Conservation (phyloP, 345 rosid species). For the Firmiana major region DNA sequence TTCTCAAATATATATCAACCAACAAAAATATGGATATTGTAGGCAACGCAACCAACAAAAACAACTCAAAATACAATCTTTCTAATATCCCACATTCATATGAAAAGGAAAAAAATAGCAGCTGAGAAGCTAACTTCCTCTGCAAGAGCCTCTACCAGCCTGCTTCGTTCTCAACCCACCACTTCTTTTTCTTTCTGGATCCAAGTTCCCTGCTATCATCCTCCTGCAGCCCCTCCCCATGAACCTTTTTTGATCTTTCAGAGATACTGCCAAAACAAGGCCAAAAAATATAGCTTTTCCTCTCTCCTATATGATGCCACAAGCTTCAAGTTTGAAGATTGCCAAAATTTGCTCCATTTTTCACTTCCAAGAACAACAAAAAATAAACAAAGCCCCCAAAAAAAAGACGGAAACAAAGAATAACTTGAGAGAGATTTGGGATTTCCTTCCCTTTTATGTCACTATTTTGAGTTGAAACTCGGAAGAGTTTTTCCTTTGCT, state of each 20-base stretch:
- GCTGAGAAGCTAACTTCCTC: slow-evolving; percentile 78
- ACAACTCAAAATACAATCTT: slow-evolving; percentile 14
- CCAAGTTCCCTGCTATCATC: slow-evolving; percentile 65
- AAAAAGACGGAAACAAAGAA: neutral
- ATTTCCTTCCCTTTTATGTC: neutral
- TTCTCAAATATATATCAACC: slow-evolving; percentile 3
- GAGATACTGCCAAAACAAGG: neutral
- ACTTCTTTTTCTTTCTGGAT: slow-evolving; percentile 88
- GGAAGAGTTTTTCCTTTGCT: slow-evolving; percentile 12
- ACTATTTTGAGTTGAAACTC: neutral
- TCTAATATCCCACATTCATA: slow-evolving; percentile 10
- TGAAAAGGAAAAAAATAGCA: slow-evolving; percentile 22
- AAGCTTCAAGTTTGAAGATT: slow-evolving; percentile 41
- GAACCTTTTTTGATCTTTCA: slow-evolving; percentile 11
- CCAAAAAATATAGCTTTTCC: neutral
- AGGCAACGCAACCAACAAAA: slow-evolving; percentile 23
- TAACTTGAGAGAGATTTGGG: slow-evolving; percentile 13
- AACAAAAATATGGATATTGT: slow-evolving; percentile 1
- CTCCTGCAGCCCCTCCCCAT: slow-evolving; percentile 63
- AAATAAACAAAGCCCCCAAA: neutral
- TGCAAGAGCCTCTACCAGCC: slow-evolving; percentile 97
- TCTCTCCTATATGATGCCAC: slow-evolving; percentile 33
- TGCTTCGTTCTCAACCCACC: slow-evolving; percentile 93
- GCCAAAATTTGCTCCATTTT: slow-evolving; percentile 57
- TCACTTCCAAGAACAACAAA: neutral